phyloP scores from a whole-genome alignment of 2,329 filamentous ascomycete genomes.

The Aureobasidium sp. region DNA sequence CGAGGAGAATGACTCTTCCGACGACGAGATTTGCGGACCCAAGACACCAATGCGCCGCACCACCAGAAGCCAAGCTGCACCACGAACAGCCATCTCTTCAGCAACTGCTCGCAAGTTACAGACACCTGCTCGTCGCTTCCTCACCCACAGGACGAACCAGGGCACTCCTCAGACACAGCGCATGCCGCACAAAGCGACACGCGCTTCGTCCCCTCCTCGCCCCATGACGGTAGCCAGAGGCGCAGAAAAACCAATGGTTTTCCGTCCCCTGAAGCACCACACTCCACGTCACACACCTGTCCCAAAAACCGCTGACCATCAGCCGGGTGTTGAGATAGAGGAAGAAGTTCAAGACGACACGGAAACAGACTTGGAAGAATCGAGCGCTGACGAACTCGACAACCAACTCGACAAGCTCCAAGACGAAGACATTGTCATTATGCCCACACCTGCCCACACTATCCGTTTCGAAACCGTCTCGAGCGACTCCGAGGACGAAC shows the following conservation, averaged over 20 bases:
- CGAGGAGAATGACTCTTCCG: not conserved
- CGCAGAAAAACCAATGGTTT: constrained; percentile 12
- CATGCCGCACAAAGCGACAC: constrained; percentile 12
- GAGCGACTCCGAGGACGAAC: constrained; percentile 9
- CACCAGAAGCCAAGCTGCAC: not conserved
- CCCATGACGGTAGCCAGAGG: constrained; percentile 15
- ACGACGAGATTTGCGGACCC: constrained; percentile 16
- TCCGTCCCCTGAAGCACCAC: constrained; percentile 13
- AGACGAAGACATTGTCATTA: not conserved
- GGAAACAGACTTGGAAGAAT: not conserved
- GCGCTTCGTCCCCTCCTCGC: constrained; percentile 6
- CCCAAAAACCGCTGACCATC: not conserved
- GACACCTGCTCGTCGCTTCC: constrained; percentile 6
- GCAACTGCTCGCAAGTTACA: not conserved
- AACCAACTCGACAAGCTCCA: not conserved
- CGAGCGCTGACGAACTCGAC: constrained; percentile 6
- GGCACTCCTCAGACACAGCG: constrained; percentile 16
- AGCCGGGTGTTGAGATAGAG: not conserved
- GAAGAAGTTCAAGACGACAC: not conserved
- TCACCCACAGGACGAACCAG: not conserved
- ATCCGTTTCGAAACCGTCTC: not conserved
- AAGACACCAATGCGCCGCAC: constrained; percentile 15
- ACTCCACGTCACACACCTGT: not conserved
- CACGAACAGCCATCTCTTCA: not conserved
- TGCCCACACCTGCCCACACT: not conserved